These are phyloP conservation scores for Cornus florida DNA, from an alignment of 148 eudicot species.

Conservation along the genomic window DNA sequence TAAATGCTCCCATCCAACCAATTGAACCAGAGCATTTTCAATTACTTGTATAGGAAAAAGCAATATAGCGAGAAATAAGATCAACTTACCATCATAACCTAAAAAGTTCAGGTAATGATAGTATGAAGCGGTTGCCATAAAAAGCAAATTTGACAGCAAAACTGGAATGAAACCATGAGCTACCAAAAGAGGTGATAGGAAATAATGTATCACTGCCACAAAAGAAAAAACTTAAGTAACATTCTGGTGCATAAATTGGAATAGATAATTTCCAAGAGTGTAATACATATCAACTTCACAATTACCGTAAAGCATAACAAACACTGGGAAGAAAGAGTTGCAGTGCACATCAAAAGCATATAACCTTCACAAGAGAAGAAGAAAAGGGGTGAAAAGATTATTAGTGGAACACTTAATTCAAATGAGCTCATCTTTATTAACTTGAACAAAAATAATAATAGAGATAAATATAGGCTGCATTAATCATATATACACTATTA, in stretches of 20 bases:
- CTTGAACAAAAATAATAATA: not conserved
- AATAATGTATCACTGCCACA: slow-evolving; percentile 83
- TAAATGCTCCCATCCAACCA: not conserved
- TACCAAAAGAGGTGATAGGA: slow-evolving; percentile 85
- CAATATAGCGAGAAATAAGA: not conserved
- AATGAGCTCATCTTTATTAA: not conserved
- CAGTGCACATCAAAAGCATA: slow-evolving; percentile 99
- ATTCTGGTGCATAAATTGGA: not conserved
- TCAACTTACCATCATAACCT: slow-evolving; percentile 89
- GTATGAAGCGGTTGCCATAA: slow-evolving; percentile 85
- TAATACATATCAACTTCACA: not conserved
- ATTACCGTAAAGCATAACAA: slow-evolving; percentile 87
- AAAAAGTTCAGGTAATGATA: slow-evolving; percentile 92
- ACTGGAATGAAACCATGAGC: slow-evolving; percentile 94
- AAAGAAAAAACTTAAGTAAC: slow-evolving; percentile 17
- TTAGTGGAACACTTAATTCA: not conserved
- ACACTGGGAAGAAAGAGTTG: slow-evolving; percentile 98
- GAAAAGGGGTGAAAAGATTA: not conserved
- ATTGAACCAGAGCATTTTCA: not conserved
- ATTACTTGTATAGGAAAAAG: slow-evolving; percentile 5
- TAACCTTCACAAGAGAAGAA: slow-evolving; percentile 52
- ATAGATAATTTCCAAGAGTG: not conserved
- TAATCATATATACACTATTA: too few relatives aligned
- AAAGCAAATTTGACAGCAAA: slow-evolving; percentile 84
- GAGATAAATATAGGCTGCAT: too few relatives aligned